Evolutionary conservation across 1,284 basidiomycete genomes (phyloP).

Genomic region (Clitocybe nebularis): DNA sequence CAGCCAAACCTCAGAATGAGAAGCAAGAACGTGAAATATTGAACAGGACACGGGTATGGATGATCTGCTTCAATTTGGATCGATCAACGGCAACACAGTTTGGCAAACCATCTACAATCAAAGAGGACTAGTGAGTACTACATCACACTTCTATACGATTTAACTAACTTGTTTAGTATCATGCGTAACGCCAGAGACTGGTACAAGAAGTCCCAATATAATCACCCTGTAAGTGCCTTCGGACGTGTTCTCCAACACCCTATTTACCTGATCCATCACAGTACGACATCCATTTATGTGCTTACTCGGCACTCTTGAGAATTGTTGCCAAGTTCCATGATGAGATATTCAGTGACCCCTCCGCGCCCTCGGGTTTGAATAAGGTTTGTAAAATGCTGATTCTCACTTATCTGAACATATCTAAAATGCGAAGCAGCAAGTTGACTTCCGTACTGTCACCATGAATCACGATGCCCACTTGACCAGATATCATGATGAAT

Average conservation of each 20-base stretch:
- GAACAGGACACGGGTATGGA: slow-evolving; percentile 80
- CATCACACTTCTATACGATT: not conserved
- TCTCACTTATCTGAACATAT: not conserved
- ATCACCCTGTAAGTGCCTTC: slow-evolving; percentile 42
- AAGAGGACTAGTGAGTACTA: slow-evolving; percentile 69
- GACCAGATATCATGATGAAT: slow-evolving; percentile 58
- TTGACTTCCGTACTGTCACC: slow-evolving; percentile 66
- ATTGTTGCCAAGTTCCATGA: slow-evolving; percentile 74
- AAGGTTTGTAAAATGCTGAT: slow-evolving; percentile 39
- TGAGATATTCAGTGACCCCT: slow-evolving; percentile 71
- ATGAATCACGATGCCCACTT: slow-evolving; percentile 56
- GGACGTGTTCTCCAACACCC: not conserved
- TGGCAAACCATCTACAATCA: slow-evolving; percentile 83
- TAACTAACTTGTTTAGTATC: slow-evolving; percentile 40
- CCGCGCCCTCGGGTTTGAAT: slow-evolving; percentile 66
- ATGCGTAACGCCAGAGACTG: slow-evolving; percentile 72
- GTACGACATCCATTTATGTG: slow-evolving; percentile 74
- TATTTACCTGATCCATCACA: slow-evolving; percentile 21
- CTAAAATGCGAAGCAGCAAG: slow-evolving; percentile 33
- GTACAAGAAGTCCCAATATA: slow-evolving; percentile 68
- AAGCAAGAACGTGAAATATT: slow-evolving; percentile 75
- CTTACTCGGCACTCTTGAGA: slow-evolving; percentile 63
- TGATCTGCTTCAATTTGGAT: slow-evolving; percentile 85
- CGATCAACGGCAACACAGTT: slow-evolving; percentile 82
- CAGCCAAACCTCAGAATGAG: slow-evolving; percentile 56